Evolutionary conservation across 495 filamentous ascomycete species (phyloP).

Genomic region (Hamigera avellanea): DNA sequence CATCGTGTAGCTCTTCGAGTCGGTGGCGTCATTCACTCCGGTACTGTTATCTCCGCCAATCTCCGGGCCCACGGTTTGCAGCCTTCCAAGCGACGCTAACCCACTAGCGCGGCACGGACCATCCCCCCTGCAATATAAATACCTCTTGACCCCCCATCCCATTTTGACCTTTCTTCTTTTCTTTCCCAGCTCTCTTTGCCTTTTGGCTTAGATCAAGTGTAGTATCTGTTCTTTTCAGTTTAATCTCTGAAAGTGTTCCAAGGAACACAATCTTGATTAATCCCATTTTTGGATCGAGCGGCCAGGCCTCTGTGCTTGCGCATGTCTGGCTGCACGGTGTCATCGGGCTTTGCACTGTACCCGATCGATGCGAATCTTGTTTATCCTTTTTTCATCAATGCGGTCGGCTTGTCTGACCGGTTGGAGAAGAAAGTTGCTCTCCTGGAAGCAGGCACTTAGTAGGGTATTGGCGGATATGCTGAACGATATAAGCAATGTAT

Average conservation of each 20-base stretch:
- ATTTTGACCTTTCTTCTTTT: constrained; percentile 33
- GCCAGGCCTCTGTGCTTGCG: constrained; percentile 70
- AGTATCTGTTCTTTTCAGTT: constrained; percentile 99
- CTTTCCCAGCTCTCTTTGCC: constrained; percentile 47
- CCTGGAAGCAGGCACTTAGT: too few species aligned
- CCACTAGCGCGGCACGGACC: constrained; percentile 10
- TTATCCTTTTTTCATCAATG: constrained; percentile 53
- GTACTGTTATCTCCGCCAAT: too few species aligned
- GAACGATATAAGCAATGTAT: too few species aligned
- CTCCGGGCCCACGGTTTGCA: too few species aligned
- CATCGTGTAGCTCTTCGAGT: too few species aligned
- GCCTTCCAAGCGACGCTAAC: constrained; percentile 13
- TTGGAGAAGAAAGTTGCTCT: constrained; percentile 68
- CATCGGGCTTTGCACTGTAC: constrained; percentile 82
- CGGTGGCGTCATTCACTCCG: too few species aligned
- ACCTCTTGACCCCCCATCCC: constrained; percentile 5
- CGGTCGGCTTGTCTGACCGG: constrained; percentile 43
- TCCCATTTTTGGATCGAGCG: constrained; percentile 59
- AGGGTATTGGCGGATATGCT: too few species aligned
- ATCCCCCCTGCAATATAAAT: constrained; percentile 16
- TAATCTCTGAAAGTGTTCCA: constrained; percentile 67
- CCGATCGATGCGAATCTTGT: constrained; percentile 62
- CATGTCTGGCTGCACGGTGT: constrained; percentile 65
- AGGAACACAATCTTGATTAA: constrained; percentile 71
- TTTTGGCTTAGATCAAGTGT: constrained; percentile 85